phyloP scores from a whole-genome alignment of 2,329 filamentous ascomycete genomes.

The Ophiosphaerella korrae region DNA sequence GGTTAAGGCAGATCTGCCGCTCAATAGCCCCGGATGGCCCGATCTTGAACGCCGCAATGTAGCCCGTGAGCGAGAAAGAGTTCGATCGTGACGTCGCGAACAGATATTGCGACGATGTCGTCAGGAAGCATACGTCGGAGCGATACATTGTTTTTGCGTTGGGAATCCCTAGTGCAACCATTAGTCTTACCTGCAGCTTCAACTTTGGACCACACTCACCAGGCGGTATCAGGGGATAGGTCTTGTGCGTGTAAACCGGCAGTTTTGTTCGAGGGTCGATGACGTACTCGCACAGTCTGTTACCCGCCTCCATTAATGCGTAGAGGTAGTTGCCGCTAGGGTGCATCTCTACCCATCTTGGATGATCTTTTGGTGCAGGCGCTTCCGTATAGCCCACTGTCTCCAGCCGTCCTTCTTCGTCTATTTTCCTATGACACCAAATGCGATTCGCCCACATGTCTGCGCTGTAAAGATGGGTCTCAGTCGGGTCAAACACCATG shows the following conservation, averaged over 20 bases:
- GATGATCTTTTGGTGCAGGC: constrained; percentile 74
- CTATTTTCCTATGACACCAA: constrained; percentile 80
- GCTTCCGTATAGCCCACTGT: constrained; percentile 76
- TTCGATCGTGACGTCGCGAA: constrained; percentile 87
- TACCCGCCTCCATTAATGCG: constrained; percentile 87
- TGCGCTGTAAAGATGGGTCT: constrained; percentile 78
- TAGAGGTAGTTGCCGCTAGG: constrained; percentile 79
- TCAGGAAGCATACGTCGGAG: constrained; percentile 80
- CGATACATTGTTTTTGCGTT: constrained; percentile 71
- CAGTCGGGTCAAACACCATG: constrained; percentile 77
- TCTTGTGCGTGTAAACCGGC: constrained; percentile 77
- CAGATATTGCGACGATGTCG: constrained; percentile 72
- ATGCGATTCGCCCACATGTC: constrained; percentile 79
- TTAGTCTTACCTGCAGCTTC: background rate
- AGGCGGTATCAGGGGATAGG: constrained; percentile 79
- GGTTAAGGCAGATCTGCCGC: constrained; percentile 77
- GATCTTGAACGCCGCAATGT: constrained; percentile 80
- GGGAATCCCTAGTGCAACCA: constrained; percentile 41
- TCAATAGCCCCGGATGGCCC: constrained; percentile 72
- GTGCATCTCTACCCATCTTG: constrained; percentile 86
- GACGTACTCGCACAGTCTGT: constrained; percentile 79
- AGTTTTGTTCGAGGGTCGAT: constrained; percentile 75
- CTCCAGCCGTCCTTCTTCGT: constrained; percentile 64
- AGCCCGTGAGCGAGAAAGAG: constrained; percentile 75
- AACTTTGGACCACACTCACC: constrained; percentile 54